A percentile compares a stretch with the other conserved stretches of the same genome.
These are phyloP conservation scores for Taphrina deformans DNA, from an alignment of 1,139 yeast genomes.

Conservation along the genomic window DNA sequence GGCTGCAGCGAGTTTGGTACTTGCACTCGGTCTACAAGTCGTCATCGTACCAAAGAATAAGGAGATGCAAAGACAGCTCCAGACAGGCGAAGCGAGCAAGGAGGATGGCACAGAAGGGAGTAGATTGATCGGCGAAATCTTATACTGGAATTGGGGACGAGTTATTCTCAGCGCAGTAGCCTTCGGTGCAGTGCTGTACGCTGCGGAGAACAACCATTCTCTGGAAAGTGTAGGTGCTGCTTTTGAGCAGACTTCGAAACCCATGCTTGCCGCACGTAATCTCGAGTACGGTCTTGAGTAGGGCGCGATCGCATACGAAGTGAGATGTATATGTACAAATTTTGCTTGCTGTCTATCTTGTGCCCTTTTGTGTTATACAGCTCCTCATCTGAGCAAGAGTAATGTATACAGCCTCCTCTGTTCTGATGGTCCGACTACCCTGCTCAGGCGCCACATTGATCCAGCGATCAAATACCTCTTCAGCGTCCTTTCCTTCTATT, in stretches of 20 bases:
- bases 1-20: background rate
- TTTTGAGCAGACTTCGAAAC: background rate
- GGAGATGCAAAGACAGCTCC: slow-evolving; percentile 13
- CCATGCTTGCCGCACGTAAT: slow-evolving; percentile 14
- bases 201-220: background rate
- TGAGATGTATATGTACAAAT: no score
- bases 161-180: slow-evolving; percentile 17
- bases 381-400: slow-evolving; percentile 33
- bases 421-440: slow-evolving; percentile 30
- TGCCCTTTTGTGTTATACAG: slow-evolving; percentile 5
- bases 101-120: slow-evolving; percentile 12
- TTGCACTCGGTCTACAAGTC: slow-evolving; percentile 3
- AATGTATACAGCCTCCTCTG: slow-evolving; percentile 35
- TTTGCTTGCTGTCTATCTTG: background rate
- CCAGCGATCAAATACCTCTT: slow-evolving; percentile 36
- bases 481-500: slow-evolving; percentile 30
- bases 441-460: slow-evolving; percentile 33
- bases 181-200: slow-evolving; percentile 15
- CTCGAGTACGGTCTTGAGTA: slow-evolving; percentile 28
- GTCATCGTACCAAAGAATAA: slow-evolving; percentile 26
- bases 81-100: background rate
- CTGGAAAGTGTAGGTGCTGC: background rate
- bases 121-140: slow-evolving; percentile 15
- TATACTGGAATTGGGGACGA: slow-evolving; percentile 24
- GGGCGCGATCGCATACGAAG: no score